These are phyloP conservation scores for Alternaria incomplexa DNA, from an alignment of 2,329 filamentous ascomycete species.

Conservation along the genomic window DNA sequence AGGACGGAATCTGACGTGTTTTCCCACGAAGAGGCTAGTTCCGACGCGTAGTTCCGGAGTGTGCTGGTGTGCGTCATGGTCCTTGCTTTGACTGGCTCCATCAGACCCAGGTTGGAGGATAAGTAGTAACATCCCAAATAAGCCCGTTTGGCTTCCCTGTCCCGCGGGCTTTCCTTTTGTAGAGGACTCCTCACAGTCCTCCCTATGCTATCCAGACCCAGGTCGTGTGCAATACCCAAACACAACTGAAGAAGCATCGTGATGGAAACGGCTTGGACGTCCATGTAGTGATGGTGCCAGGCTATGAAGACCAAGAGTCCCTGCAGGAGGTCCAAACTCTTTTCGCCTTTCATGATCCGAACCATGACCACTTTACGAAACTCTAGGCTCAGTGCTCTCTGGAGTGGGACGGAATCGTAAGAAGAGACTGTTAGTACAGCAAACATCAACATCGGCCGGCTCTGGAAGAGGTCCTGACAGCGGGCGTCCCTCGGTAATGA, in stretches of 20 bases:
- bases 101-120: slow-evolving; percentile 32
- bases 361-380: slow-evolving; percentile 45
- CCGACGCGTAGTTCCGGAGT: slow-evolving; percentile 39
- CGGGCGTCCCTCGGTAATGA: slow-evolving; percentile 34
- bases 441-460: slow-evolving; percentile 43
- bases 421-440: slow-evolving; percentile 43
- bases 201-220: slow-evolving; percentile 38
- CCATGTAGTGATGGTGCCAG: slow-evolving; percentile 48
- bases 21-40: slow-evolving; percentile 40
- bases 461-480: slow-evolving; percentile 36
- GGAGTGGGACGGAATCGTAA: slow-evolving; percentile 38
- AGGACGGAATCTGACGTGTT: slow-evolving; percentile 38
- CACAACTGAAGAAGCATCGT: slow-evolving; percentile 44
- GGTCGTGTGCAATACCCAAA: slow-evolving; percentile 39
- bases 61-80: slow-evolving; percentile 35
- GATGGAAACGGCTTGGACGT: slow-evolving; percentile 41
- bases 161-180: slow-evolving; percentile 27
- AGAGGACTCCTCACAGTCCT: slow-evolving; percentile 22
- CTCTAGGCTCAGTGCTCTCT: slow-evolving; percentile 41
- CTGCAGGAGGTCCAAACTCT: slow-evolving; percentile 43
- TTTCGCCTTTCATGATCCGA: slow-evolving; percentile 45
- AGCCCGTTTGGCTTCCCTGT: slow-evolving; percentile 42
- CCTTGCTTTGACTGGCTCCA: slow-evolving; percentile 33
- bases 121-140: slow-evolving; percentile 47
- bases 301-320: slow-evolving; percentile 44